Evolutionary conservation across 2,329 filamentous ascomycete species (phyloP).

Genomic region (Trichocomaceae sp.): DNA sequence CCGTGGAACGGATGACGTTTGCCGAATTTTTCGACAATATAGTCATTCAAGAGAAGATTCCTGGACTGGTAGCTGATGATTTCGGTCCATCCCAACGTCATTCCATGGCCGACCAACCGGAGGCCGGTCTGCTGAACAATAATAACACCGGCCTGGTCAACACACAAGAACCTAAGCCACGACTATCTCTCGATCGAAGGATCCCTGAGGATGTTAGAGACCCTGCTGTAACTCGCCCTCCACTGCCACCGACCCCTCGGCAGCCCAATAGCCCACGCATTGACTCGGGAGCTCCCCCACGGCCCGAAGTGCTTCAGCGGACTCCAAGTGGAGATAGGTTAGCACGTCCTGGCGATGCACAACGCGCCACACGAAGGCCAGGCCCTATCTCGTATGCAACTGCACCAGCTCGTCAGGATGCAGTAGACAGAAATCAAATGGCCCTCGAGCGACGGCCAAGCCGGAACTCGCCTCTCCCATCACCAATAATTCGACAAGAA

Average conservation of each 20-base stretch:
- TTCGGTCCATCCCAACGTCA: conserved; percentile 34
- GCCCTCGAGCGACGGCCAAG: conserved; percentile 9
- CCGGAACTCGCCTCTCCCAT: conserved; percentile 17
- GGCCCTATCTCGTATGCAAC: conserved; percentile 31
- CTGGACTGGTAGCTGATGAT: conserved; percentile 74
- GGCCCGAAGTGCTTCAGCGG: conserved; percentile 26
- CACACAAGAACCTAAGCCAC: conserved; percentile 2
- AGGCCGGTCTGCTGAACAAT: neutral
- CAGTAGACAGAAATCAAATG: conserved; percentile 25
- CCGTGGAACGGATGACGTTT: conserved; percentile 78
- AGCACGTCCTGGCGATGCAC: conserved; percentile 19
- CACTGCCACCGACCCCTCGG: conserved; percentile 20
- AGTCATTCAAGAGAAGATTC: conserved; percentile 69
- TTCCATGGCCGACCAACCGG: conserved; percentile 17
- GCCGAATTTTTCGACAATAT: conserved; percentile 73
- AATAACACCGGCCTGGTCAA: conserved; percentile 8
- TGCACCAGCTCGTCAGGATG: conserved; percentile 36
- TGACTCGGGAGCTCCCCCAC: conserved; percentile 18
- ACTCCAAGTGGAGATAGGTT: conserved; percentile 30
- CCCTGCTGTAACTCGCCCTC: conserved; percentile 15
- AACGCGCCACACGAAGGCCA: conserved; percentile 28
- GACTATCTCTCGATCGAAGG: neutral
- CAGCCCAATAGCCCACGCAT: conserved; percentile 32
- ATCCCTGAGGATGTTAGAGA: conserved; percentile 17
- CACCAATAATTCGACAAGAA: conserved; percentile 40